A percentile compares a stretch with the other conserved stretches of the same genome.
phyloP scores from a whole-genome alignment of 371 early-diverging fungal genomes.

The Syncephalastrum contaminatum region DNA sequence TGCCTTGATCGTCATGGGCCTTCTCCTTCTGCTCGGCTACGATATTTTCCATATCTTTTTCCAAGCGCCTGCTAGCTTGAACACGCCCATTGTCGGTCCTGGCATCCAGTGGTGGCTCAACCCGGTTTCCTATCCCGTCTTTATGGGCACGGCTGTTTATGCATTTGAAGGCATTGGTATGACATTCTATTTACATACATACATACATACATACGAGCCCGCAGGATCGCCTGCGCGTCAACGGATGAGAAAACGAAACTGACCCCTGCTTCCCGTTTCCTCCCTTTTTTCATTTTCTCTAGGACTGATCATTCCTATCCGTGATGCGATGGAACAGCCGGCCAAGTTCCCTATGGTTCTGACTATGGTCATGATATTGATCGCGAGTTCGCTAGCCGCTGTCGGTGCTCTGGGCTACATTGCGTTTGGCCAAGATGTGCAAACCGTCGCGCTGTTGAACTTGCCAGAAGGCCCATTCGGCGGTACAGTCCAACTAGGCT shows the following conservation, averaged over 20 bases:
- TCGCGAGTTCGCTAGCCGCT: slow-evolving; percentile 68
- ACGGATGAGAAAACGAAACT: background rate
- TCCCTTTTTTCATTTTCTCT: slow-evolving; percentile 6
- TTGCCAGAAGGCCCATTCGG: slow-evolving; percentile 62
- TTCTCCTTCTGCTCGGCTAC: slow-evolving; percentile 39
- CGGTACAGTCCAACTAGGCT: slow-evolving; percentile 74
- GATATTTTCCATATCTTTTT: slow-evolving; percentile 37
- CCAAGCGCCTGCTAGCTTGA: slow-evolving; percentile 1
- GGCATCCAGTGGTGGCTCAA: slow-evolving; percentile 43
- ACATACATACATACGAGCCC: background rate
- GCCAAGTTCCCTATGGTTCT: slow-evolving; percentile 76
- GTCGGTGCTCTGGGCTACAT: slow-evolving; percentile 84
- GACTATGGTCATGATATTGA: slow-evolving; percentile 66
- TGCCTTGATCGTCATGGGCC: slow-evolving; percentile 80
- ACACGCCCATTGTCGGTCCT: slow-evolving; percentile 31
- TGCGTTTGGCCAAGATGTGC: slow-evolving; percentile 80
- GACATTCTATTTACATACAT: background rate
- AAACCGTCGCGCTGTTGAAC: slow-evolving; percentile 83
- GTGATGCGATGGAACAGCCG: slow-evolving; percentile 83
- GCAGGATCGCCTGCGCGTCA: background rate
- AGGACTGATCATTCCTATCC: slow-evolving; percentile 89
- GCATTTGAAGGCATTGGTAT: slow-evolving; percentile 85
- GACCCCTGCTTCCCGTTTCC: background rate
- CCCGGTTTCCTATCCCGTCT: slow-evolving; percentile 67
- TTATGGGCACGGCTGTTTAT: slow-evolving; percentile 92